Evolutionary conservation across 768 basidiomycete genomes (phyloP), one percentile per base, ranked within the genome.

Genomic region (Trametes punicea): DNA sequence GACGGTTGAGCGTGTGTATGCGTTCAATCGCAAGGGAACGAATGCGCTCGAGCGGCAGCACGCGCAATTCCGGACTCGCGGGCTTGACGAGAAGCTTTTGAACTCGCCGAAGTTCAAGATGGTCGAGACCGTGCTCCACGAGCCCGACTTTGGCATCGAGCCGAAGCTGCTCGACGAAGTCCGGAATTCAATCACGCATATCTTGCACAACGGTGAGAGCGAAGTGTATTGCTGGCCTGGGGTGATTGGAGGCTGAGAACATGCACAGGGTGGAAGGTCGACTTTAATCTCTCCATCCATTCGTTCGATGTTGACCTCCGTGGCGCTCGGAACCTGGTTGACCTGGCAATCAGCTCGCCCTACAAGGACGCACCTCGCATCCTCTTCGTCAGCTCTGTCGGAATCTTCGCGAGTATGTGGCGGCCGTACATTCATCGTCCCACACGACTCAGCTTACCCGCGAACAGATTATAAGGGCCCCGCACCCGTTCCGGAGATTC

Each of bases 251-350:
- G 9, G 18, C 41, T 51, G 6, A 38, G n/a, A 6, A 6, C 38
- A 6, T 4, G 1, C 18, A 9, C 30, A 64, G 76, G 73, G 0
- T 77, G 74, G 77, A 57, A 68, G 18, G 64, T 79, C 6, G 68
- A 80, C 48, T 78, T 78, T 59, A 78, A 79, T 42, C 51, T 73
- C 1, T 65, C 71, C 0, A 59, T 78, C 1, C 29, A 56, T 0
- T 76, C 75, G 2, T 77, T 73, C 57, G 73, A 76, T 41, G 55
- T 67, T 0, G 68, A 72, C 38, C 75, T 52, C 59, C 64, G 16
- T 69, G 71, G 58, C 6, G 29, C 54, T 3, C 55, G 60, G 15
- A 54, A 60, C 34, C 36, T 62, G 6, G 45, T 64, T 29, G 58
- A 64, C 27, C 51, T 64, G 9, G 51, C 61, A 0, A 45, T 64